Evolutionary conservation across 163 green algal genomes (phyloP).

Genomic region (Prototheca wickerhamii): DNA sequence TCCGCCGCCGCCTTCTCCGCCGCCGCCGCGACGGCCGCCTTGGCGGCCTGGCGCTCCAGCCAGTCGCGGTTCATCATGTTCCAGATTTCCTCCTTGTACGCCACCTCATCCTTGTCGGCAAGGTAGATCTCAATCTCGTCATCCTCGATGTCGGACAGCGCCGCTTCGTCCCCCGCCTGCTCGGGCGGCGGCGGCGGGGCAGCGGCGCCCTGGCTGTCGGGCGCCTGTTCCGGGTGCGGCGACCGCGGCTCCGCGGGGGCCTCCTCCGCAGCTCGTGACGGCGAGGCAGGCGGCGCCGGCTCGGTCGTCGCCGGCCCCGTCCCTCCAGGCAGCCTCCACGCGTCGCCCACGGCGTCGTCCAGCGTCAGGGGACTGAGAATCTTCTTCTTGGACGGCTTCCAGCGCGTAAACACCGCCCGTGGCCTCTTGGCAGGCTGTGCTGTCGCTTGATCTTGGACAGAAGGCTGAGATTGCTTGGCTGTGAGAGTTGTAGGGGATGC

Average conservation of each 20-base stretch:
- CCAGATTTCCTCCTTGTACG: conserved; percentile 46
- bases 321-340: no score
- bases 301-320: no score
- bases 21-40: conserved; percentile 13
- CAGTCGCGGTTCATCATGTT: conserved; percentile 47
- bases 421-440: not conserved
- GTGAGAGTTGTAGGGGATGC: no score
- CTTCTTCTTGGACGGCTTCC: conserved; percentile 6
- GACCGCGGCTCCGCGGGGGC: not conserved
- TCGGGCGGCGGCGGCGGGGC: not conserved
- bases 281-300: no score
- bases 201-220: not conserved
- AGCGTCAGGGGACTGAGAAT: not conserved
- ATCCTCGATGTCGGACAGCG: conserved; percentile 39
- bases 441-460: no score
- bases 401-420: not conserved
- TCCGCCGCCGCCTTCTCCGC: conserved; percentile 13
- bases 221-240: not conserved
- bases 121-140: conserved; percentile 31
- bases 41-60: conserved; percentile 41
- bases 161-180: conserved; percentile 9
- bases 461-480: no score
- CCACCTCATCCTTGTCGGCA: conserved; percentile 26
- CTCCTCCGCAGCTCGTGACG: not conserved
- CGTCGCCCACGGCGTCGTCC: no score